Percentiles rank a stretch among this genome's conserved stretches.
Evolutionary conservation across 805 yeast genomes (phyloP).

Genomic region (Torulaspora quercuum): DNA sequence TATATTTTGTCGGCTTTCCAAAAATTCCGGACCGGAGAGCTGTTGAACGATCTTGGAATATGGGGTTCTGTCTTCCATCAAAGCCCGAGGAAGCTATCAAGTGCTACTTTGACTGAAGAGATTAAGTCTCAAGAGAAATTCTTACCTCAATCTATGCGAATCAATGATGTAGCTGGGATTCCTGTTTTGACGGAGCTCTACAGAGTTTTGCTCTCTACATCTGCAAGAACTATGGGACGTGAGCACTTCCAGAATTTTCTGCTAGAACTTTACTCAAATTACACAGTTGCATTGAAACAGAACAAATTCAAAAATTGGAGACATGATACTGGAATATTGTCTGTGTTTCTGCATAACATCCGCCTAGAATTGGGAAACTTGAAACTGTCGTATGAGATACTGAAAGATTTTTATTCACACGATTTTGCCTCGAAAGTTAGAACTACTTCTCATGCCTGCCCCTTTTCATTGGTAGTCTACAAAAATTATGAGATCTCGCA

Average conservation of each 20-base stretch:
- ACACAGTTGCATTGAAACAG: constrained; percentile 12
- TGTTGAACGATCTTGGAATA: constrained; percentile 31
- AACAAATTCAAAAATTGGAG: constrained; percentile 8
- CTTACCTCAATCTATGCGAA: constrained; percentile 15
- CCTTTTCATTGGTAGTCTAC: constrained; percentile 30
- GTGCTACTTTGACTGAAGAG: constrained; percentile 13
- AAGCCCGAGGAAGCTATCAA: constrained; percentile 10
- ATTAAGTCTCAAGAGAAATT: constrained; percentile 6
- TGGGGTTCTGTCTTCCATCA: constrained; percentile 29
- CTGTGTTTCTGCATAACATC: constrained; percentile 19
- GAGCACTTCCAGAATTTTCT: constrained; percentile 20
- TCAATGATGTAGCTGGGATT: constrained; percentile 14
- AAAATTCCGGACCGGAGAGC: constrained; percentile 10
- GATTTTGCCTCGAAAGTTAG: constrained; percentile 12
- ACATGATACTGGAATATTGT: constrained; percentile 26
- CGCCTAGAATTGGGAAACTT: constrained; percentile 22
- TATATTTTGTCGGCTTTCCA: constrained; percentile 24
- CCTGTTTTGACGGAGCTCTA: constrained; percentile 28
- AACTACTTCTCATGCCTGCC: constrained; percentile 16
- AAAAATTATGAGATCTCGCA: constrained; percentile 19
- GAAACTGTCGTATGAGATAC: constrained; percentile 25
- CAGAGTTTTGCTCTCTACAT: constrained; percentile 19
- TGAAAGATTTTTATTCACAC: constrained; percentile 24
- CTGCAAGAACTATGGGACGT: constrained; percentile 11
- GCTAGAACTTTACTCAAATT: constrained; percentile 20